These are phyloP conservation scores for Sporopachydermia quercuum DNA, from an alignment of 805 yeast species.

Conservation along the genomic window DNA sequence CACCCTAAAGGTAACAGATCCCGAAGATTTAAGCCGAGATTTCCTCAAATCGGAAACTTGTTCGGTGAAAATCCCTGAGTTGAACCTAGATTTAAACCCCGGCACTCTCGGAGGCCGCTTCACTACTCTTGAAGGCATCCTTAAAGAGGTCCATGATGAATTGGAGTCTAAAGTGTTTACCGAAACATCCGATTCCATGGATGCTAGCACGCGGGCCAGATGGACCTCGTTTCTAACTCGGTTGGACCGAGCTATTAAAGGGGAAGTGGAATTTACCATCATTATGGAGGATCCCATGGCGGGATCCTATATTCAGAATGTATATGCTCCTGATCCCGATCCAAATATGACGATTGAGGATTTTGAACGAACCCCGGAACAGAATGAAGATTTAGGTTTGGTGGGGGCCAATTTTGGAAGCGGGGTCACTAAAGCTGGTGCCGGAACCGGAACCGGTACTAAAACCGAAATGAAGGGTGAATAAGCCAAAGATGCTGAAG, in stretches of 20 bases:
- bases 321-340: slow-evolving; percentile 97
- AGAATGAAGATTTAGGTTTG: slow-evolving; percentile 86
- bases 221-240: slow-evolving; percentile 72
- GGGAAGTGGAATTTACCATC: slow-evolving; percentile 70
- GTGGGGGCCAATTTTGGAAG: slow-evolving; percentile 9
- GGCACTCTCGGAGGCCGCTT: slow-evolving; percentile 98
- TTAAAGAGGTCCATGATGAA: slow-evolving; percentile 82
- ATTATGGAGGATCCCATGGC: slow-evolving; percentile 91
- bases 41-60: slow-evolving; percentile 91
- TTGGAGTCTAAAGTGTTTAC: slow-evolving; percentile 72
- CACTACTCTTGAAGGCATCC: slow-evolving; percentile 89
- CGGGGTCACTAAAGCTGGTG: slow-evolving; percentile 30
- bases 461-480: no score
- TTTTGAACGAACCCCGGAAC: slow-evolving; percentile 74
- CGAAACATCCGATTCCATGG: slow-evolving; percentile 87
- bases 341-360: slow-evolving; percentile 92
- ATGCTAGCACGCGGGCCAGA: slow-evolving; percentile 51
- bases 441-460: no score
- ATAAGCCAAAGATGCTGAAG: no score
- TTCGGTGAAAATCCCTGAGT: slow-evolving; percentile 72
- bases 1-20: slow-evolving; percentile 63
- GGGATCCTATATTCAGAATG: slow-evolving; percentile 88
- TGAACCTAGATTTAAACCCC: slow-evolving; percentile 78
- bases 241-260: slow-evolving; percentile 66
- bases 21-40: slow-evolving; percentile 89